Base-by-base conservation (phyloP, 1,284 basidiomycete genomes). In the Cutaneotrichosporon sp. region DNA sequence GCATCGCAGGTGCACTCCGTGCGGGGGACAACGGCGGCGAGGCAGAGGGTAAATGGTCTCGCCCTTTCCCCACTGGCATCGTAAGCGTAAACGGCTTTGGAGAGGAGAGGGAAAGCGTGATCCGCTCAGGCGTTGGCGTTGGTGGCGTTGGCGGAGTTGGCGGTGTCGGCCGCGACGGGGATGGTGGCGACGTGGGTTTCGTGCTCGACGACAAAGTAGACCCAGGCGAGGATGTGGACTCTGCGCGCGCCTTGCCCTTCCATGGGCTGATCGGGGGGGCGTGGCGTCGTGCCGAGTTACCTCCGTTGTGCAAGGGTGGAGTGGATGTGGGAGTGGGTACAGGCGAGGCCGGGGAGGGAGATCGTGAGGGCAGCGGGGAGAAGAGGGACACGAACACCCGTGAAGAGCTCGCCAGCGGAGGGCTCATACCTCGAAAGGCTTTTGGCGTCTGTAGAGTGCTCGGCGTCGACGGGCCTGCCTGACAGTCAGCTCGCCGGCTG, bases 311-410 rank as follows among this genome's bases (percentile, higher is more conserved):
- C n/a, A n/a, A n/a, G n/a, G n/a, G n/a, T n/a, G n/a, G 34, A 16
- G 16, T 16, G 14, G 17, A 16, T 7, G 16, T 26, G 3, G 11
- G 3, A 24, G 22, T 14, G 38, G n/a, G 17, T 12, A 41, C 24
- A n/a, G 38, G 9, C 17, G 33, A 32, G 44, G 20, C 11, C 9
- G 44, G 44, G 19, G 44, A 46, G 20, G 32, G 44, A 11, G 44
- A 46, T 29, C 44, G 44, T 14, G 44, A 46, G 14, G 20, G 22
- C 34, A 8, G 32, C 22, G 44, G 22, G 22, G 44, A 46, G 32
- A 49, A 49, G 10, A 49, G 48, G 7, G 39, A 32, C 4, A 43
- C 39, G 31, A 42, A 49, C 11, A 16, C 19, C 17, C 19, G 42
- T 20, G 27, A 24, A 8, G 19, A 20, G 27, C 19, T 27, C 29